Conservation (phyloP, 2,329 filamentous ascomycete species). For the Aspergillus vadensis region DNA sequence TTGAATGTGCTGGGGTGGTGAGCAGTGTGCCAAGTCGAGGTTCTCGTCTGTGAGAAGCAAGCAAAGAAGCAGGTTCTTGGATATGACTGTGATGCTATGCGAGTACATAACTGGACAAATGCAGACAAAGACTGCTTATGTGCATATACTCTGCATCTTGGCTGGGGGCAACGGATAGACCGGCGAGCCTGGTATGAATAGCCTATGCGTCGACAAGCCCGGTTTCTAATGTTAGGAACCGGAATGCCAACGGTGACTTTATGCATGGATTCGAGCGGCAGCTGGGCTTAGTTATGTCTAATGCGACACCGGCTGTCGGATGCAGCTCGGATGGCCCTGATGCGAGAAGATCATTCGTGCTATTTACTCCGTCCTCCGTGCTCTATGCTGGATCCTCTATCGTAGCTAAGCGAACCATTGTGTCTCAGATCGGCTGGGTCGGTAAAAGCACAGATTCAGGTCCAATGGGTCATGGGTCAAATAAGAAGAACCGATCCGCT, state of each 20-base stretch:
- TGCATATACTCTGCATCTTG: neutral
- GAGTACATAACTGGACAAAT: neutral
- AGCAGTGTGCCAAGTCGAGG: slow-evolving; percentile 13
- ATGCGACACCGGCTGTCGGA: neutral
- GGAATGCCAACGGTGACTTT: neutral
- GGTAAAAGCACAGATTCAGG: neutral
- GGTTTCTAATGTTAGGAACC: neutral
- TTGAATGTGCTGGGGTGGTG: slow-evolving; percentile 53
- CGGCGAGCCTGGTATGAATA: neutral
- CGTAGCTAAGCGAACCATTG: neutral
- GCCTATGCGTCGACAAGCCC: neutral
- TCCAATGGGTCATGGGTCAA: neutral
- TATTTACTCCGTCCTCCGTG: neutral
- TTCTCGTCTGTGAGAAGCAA: neutral
- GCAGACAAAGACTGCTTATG: neutral
- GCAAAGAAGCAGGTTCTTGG: neutral
- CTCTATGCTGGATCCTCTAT: neutral
- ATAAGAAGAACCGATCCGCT: neutral
- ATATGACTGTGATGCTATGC: neutral
- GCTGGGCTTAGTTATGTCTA: neutral
- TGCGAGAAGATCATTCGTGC: neutral
- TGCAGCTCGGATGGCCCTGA: neutral
- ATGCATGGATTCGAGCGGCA: neutral
- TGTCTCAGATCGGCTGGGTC: slow-evolving; percentile 4
- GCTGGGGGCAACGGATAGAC: neutral